Evolutionary conservation across 2,329 filamentous ascomycete genomes (phyloP).

Genomic region (Cadophora malorum): DNA sequence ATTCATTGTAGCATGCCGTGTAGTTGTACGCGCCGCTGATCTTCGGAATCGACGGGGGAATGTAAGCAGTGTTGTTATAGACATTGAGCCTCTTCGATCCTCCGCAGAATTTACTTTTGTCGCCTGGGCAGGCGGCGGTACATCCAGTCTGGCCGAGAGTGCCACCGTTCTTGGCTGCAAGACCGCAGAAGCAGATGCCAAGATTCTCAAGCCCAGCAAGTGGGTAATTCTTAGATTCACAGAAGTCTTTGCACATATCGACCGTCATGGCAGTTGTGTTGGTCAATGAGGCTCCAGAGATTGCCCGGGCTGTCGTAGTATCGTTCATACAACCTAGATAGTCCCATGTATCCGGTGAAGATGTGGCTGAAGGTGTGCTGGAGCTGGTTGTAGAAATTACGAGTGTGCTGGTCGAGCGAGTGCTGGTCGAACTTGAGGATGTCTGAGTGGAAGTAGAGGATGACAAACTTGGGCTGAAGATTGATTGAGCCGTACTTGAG

Average conservation of each 20-base stretch:
- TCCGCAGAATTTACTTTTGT: constrained; percentile 42
- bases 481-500: background rate
- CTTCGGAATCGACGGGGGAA: constrained; percentile 18
- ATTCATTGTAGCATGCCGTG: constrained; percentile 28
- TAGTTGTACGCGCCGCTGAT: constrained; percentile 22
- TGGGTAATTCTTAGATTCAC: constrained; percentile 16
- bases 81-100: constrained; percentile 37
- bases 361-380: background rate
- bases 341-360: constrained; percentile 17
- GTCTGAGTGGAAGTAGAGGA: background rate
- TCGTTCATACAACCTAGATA: constrained; percentile 27
- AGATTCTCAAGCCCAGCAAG: constrained; percentile 21
- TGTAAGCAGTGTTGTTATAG: constrained; percentile 25
- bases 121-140: constrained; percentile 33
- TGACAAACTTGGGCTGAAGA: background rate
- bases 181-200: constrained; percentile 42
- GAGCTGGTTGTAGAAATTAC: constrained; percentile 12
- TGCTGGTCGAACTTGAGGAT: background rate
- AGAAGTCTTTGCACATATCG: constrained; percentile 24
- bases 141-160: constrained; percentile 24
- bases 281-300: constrained; percentile 25
- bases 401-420: background rate
- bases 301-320: constrained; percentile 21
- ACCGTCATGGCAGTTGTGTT: constrained; percentile 24
- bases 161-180: constrained; percentile 24